phyloP scores from a whole-genome alignment of 2,329 filamentous ascomycete species.

The Domatiomyces catenatus region DNA sequence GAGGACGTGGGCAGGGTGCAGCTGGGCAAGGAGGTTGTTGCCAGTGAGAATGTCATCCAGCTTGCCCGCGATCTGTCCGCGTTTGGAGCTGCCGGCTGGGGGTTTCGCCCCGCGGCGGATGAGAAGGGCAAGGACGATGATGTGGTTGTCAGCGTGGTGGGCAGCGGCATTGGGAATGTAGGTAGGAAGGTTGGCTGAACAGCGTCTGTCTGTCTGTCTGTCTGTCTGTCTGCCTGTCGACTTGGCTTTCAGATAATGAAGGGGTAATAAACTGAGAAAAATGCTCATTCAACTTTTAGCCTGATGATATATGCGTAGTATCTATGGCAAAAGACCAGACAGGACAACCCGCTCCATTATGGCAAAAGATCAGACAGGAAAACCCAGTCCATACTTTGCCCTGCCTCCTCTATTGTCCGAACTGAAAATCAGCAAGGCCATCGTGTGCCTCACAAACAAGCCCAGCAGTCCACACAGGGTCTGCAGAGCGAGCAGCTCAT shows the following conservation, averaged over 20 bases:
- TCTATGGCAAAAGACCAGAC: constrained; percentile 1
- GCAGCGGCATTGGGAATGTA: constrained; percentile 84
- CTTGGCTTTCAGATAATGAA: no score
- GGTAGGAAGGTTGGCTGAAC: constrained; percentile 66
- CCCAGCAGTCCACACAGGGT: constrained; percentile 60
- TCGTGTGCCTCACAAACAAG: constrained; percentile 67
- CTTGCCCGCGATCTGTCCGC: constrained; percentile 69
- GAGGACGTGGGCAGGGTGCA: constrained; percentile 85
- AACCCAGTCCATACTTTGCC: constrained; percentile 12
- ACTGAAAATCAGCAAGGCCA: constrained; percentile 78
- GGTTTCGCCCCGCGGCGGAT: constrained; percentile 57
- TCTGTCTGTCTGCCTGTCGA: no score
- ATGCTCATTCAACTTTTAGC: not conserved
- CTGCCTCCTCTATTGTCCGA: constrained; percentile 51
- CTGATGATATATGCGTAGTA: not conserved
- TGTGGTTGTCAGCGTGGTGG: constrained; percentile 80
- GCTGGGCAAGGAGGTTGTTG: constrained; percentile 66
- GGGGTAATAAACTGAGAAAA: no score
- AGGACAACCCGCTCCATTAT: constrained; percentile 2
- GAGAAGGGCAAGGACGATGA: constrained; percentile 43
- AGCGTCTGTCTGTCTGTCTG: not conserved
- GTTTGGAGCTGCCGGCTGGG: constrained; percentile 89
- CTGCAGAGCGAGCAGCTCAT: constrained; percentile 70
- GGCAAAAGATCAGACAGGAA: constrained; percentile 2
- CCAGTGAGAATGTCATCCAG: constrained; percentile 61